phyloP scores from a whole-genome alignment of 257 asterid species.

The Gentiana macrophylla region DNA sequence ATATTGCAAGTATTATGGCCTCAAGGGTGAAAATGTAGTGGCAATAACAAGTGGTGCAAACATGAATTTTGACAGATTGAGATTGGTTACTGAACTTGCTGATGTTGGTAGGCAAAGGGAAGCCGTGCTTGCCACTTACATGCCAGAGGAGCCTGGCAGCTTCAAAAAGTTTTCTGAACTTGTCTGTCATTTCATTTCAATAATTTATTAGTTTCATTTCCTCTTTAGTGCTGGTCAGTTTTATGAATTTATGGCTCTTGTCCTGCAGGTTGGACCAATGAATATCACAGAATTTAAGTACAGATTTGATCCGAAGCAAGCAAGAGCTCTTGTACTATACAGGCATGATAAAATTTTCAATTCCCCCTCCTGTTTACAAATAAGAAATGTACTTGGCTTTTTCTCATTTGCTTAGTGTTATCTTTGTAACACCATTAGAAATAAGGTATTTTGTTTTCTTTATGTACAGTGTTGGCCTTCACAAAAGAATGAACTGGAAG shows the following conservation, averaged over 20 bases:
- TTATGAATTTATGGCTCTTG: neutral
- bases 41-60: constrained; percentile 95
- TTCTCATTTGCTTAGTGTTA: neutral
- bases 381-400: no score
- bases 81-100: constrained; percentile 93
- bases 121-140: constrained; percentile 73
- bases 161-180: constrained; percentile 61
- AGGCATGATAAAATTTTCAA: constrained; percentile 40
- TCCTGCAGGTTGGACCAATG: constrained; percentile 74
- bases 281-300: constrained; percentile 82
- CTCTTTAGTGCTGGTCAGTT: neutral
- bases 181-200: constrained; percentile 31
- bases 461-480: constrained; percentile 72
- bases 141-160: constrained; percentile 80
- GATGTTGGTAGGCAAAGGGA: constrained; percentile 81
- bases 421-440: no score
- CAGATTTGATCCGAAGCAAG: constrained; percentile 60
- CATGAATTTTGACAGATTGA: constrained; percentile 88
- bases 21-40: constrained; percentile 69
- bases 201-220: neutral
- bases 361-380: constrained; percentile 11
- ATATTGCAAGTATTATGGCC: constrained; percentile 77
- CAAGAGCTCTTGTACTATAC: constrained; percentile 62
- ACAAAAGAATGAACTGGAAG: constrained; percentile 62
- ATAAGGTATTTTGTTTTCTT: constrained; percentile 4